Evolutionary conservation across 2,329 filamentous ascomycete genomes (phyloP).

Genomic region (Fusarium protoensiforme): DNA sequence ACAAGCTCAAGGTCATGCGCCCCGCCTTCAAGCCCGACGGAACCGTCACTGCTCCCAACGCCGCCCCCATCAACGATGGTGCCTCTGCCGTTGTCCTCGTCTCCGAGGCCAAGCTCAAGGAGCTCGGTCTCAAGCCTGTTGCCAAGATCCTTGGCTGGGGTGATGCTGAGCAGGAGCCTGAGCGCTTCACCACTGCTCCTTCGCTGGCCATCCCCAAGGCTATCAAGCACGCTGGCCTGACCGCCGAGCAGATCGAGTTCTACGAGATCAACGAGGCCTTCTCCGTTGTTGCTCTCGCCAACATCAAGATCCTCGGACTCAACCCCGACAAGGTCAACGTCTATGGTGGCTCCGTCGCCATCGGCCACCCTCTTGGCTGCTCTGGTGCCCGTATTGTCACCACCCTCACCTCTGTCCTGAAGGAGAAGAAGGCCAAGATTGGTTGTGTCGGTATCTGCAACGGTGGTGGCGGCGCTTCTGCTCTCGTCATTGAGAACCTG

Average conservation of each 20-base stretch:
- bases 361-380: conserved; percentile 93
- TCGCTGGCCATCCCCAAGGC: conserved; percentile 97
- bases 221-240: conserved; percentile 90
- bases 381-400: conserved; percentile 94
- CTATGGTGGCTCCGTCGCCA: conserved; percentile 93
- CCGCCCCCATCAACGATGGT: conserved; percentile 95
- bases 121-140: conserved; percentile 89
- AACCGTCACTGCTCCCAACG: conserved; percentile 95
- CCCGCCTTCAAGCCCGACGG: conserved; percentile 85
- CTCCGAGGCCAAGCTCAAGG: conserved; percentile 93
- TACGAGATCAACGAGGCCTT: conserved; percentile 99
- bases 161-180: conserved; percentile 89
- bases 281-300: conserved; percentile 94
- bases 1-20: conserved; percentile 86
- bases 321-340: conserved; percentile 91
- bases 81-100: conserved; percentile 92
- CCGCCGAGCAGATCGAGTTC: conserved; percentile 82
- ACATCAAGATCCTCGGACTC: conserved; percentile 90
- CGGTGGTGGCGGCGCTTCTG: conserved; percentile 94
- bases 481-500: conserved; percentile 86
- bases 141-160: conserved; percentile 98
- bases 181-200: conserved; percentile 95
- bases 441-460: conserved; percentile 97
- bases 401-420: conserved; percentile 88
- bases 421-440: conserved; percentile 92